Base-by-base conservation (phyloP, 805 yeast species). In the Candida tammaniensis region DNA sequence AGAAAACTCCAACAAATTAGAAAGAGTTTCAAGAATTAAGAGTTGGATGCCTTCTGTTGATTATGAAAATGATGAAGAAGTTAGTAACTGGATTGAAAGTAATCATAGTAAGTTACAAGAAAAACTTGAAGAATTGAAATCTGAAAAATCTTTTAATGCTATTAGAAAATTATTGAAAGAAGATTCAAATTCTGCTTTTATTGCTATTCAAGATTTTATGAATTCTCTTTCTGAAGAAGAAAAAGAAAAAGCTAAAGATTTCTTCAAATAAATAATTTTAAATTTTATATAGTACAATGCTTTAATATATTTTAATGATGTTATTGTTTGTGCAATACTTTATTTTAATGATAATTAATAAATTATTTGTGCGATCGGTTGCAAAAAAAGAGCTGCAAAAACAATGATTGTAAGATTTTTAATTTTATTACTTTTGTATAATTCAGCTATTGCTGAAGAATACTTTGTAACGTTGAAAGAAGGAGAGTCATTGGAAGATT, bases 81-180 rank as follows among this genome's bases (percentile, higher is more conserved):
- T 88, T 43, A 86, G 93, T 40, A 71, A 70, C 40, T 89, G 89
- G 88, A 82, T 87, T 49, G 96, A 87, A 62, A 80, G 78, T 47
- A 80, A 84, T 62, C 88, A 80, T 54, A 68, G 70, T 36, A 56
- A 71, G 38, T 69, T 86, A 41, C 82, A 82, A 41, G 64, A 72
- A 31, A 70, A 69, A 47, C 69, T 85, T 49, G 80, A 72, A 7
- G 74, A 75, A 43, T 68, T 85, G 62, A 81, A 79, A 64, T 61
- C 71, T 33, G 93, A 84, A 55, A 68, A 76, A 26, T 73, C 78
- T 43, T 82, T 82, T 44, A 79, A 76, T 56, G 76, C 74, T 28
- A 63, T 85, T 51, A 78, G 83, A 28, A 72, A 72, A 46, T 61
- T 79, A 38, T 54, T 67, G 46, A 56, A 44, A 33, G 61, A 59